phyloP scores from a whole-genome alignment of 441 rosid genomes.

The Brassica balearica region DNA sequence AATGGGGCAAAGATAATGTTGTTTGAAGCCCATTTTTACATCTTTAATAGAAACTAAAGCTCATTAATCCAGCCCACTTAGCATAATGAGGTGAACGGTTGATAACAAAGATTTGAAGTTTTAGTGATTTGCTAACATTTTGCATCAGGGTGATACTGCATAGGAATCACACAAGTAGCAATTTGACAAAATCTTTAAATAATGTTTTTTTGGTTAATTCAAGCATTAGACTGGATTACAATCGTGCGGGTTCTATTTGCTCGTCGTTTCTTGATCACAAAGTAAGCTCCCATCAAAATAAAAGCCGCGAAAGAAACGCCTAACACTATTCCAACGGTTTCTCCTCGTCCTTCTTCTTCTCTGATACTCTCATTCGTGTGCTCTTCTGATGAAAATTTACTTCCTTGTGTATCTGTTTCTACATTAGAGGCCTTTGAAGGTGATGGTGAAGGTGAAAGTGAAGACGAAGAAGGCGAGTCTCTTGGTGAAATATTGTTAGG shows the following conservation, averaged over 20 bases:
- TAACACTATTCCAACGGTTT: constrained; percentile 32
- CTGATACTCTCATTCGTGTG: constrained; percentile 47
- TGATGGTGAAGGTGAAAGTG: constrained; percentile 40
- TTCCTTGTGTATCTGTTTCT: constrained; percentile 46
- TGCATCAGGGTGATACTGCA: neutral
- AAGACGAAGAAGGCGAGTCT: constrained; percentile 38
- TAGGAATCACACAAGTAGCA: neutral
- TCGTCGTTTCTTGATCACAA: constrained; percentile 41
- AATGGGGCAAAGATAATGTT: too few species aligned
- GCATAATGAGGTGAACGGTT: neutral
- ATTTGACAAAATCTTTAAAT: constrained; percentile 5
- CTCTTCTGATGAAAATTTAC: constrained; percentile 58
- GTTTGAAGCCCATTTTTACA: too few species aligned
- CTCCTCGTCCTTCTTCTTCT: constrained; percentile 39
- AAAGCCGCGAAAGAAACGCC: constrained; percentile 31
- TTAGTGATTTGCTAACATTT: neutral
- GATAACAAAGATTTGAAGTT: neutral
- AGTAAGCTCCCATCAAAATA: constrained; percentile 27
- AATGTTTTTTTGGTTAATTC: neutral
- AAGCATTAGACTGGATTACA: constrained; percentile 37
- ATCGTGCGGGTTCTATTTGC: constrained; percentile 32
- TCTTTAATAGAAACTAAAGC: neutral
- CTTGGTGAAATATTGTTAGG: constrained; percentile 35
- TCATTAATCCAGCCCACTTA: neutral
- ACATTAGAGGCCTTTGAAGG: constrained; percentile 64